Base-by-base conservation (phyloP, 768 basidiomycete species). In the Holtermanniella nyarrowii region DNA sequence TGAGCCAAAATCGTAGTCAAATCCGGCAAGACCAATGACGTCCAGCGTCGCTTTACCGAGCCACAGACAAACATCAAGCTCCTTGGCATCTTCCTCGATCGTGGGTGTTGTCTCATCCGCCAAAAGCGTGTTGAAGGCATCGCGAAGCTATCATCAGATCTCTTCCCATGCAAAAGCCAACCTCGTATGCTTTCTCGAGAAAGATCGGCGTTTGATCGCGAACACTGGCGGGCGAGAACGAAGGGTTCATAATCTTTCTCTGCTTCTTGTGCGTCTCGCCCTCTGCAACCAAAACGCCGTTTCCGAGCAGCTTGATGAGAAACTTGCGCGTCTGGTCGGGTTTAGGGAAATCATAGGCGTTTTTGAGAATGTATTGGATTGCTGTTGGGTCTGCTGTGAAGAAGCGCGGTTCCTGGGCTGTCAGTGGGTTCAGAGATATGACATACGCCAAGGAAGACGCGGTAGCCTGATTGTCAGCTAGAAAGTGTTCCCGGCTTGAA, bases 341-440 rank as follows among this genome's bases (percentile, higher is more conserved):
- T 66, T 93, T 93, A 65, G 87, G 83, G 31, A 70, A 64, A 2
- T 39, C 77, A 75, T 13, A 81, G 0, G 79, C 76, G 51, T 87
- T 79, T 61, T 83, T 82, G 46, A 90, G 73, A 37, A 93, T 77
- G 62, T 91, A 82, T 11, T 77, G 70, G 26, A 91, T 66, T 0
- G 88, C 83, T 21, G 78, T 67, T 3, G 88, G 85, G 64, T 93
- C 89, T 41, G 88, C 75, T 0, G 87, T 86, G 49, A 88, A 75
- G 1, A 93, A 78, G 27, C 89, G 81, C 40, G 81, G 77, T 54
- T 85, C 86, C 85, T 88, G 24, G 57, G 42, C 20, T 37, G 16
- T 37, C 31, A 7, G 31, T 37, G 31, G 10, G 10, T 37, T 16
- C 31, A 27, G 31, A 20, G 44, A 42, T 47, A 20, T 39, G n/a